Conservation (phyloP, 1,284 basidiomycete genomes). For the Hemileia vastatrix region DNA sequence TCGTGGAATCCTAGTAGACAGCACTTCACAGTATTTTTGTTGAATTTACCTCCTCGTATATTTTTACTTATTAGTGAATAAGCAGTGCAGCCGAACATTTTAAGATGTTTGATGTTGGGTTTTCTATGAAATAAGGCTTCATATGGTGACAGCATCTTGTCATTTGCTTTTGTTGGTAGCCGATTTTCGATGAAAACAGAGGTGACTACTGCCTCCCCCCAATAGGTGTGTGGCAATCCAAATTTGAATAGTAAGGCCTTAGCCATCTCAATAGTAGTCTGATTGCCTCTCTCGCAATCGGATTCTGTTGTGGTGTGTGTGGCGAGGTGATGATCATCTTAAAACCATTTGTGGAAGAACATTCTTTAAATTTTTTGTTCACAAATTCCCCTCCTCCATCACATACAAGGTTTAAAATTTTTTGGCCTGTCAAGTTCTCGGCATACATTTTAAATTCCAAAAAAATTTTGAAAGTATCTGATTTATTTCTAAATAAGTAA, state of each 20-base stretch:
- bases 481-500: constrained; percentile 3
- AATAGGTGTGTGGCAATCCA: background rate
- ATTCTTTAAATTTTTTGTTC: background rate
- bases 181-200: background rate
- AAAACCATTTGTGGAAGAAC: background rate
- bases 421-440: too few species aligned
- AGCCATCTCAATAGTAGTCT: background rate
- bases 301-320: constrained; percentile 11
- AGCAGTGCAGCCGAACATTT: constrained; percentile 1
- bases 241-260: background rate
- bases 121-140: background rate
- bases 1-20: too few species aligned
- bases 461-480: too few species aligned
- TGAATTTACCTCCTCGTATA: too few species aligned
- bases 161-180: background rate
- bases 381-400: constrained; percentile 10
- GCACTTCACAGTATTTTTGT: too few species aligned
- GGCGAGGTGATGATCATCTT: background rate
- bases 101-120: background rate
- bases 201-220: background rate
- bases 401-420: too few species aligned
- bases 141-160: background rate
- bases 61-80: too few species aligned
- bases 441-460: too few species aligned
- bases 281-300: constrained; percentile 1